Evolutionary conservation across 2,329 filamentous ascomycete species (phyloP), one percentile per base, ranked within the genome.

Genomic region (Gaeumannomyces sp.): DNA sequence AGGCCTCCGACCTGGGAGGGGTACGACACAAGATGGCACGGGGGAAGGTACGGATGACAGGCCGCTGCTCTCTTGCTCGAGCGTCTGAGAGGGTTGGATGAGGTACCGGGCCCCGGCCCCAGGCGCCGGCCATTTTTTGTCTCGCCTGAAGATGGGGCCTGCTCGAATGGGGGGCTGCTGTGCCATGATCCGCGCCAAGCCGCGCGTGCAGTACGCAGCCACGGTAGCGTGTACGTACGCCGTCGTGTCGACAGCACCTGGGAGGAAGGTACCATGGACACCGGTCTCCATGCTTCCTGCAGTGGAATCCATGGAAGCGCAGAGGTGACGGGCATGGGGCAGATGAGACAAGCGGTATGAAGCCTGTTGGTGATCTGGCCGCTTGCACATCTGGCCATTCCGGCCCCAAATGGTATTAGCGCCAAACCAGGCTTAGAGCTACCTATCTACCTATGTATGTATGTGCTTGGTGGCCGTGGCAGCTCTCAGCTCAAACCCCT

Each of bases 201-300:
- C 45, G 45, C 45, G n/a, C 45, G 45, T 53, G 45, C 45, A 53
- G 45, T 4, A 53, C 38, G 16, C 4, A 16, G 38, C 16, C 38
- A 45, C 16, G 22, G 22, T n/a, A 53, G 19, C 45, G 45, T 53
- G 19, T 53, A 53, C 45, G 45, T 25, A n/a, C 45, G 45, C n/a
- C 45, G 22, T 2, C 11, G 45, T 53, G 22, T 1, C 45, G 10
- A 7, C 45, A 11, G 45, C 19, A 8, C 45, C 22, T 10, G 7
- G 45, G 45, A 53, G 45, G 45, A 53, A 53, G 45, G 45, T 53
- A 53, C 45, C 45, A 53, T n/a, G 45, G 45, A 53, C 45, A 25
- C 8, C n/a, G 6, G n/a, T 19, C 45, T 53, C 6, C 45, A 6
- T 22, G n/a, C 45, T 11, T n/a, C 2, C 13, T 45, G 19, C 45